A percentile compares a stretch with the other conserved stretches of the same genome.
These are phyloP conservation scores for Rheum nobile DNA, from an alignment of 148 eudicot genomes.

Conservation along the genomic window DNA sequence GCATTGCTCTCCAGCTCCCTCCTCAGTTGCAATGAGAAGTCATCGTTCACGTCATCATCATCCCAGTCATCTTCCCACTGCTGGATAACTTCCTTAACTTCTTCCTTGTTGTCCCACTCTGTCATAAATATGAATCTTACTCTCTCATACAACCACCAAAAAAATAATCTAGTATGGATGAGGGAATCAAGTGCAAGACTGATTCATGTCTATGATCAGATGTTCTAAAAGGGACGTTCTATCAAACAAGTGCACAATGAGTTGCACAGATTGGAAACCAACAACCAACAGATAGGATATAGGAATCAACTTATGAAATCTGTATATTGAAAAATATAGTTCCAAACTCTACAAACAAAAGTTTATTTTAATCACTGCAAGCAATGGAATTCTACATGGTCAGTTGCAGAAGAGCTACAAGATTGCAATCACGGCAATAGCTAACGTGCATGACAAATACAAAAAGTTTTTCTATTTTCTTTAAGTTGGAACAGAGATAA, in stretches of 20 bases:
- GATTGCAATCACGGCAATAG: not conserved
- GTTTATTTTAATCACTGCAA: not conserved
- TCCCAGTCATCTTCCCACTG: constrained; percentile 98
- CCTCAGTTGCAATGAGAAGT: constrained; percentile 72
- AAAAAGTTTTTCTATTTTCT: not conserved
- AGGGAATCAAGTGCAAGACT: not conserved
- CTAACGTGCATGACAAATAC: not conserved
- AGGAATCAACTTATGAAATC: not conserved
- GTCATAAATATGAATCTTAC: not conserved
- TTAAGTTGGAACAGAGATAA: not conserved
- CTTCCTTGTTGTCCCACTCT: constrained; percentile 78
- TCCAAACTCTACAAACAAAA: not conserved
- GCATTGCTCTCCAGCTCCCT: constrained; percentile 54
- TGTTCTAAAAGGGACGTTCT: not conserved
- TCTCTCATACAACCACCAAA: not conserved
- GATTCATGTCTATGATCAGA: not conserved
- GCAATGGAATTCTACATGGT: not conserved
- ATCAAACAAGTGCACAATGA: not conserved
- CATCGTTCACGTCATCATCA: constrained; percentile 82
- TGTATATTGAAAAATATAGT: not conserved
- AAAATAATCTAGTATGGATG: not conserved
- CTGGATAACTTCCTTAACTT: constrained; percentile 71
- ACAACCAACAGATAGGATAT: not conserved
- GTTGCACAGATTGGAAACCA: not conserved
- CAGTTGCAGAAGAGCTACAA: not conserved